Evolutionary conservation across 225 moss, liverwort and hornwort species (phyloP), one percentile per base, ranked within the genome.

Genomic region (Rhytidiadelphus loreus): DNA sequence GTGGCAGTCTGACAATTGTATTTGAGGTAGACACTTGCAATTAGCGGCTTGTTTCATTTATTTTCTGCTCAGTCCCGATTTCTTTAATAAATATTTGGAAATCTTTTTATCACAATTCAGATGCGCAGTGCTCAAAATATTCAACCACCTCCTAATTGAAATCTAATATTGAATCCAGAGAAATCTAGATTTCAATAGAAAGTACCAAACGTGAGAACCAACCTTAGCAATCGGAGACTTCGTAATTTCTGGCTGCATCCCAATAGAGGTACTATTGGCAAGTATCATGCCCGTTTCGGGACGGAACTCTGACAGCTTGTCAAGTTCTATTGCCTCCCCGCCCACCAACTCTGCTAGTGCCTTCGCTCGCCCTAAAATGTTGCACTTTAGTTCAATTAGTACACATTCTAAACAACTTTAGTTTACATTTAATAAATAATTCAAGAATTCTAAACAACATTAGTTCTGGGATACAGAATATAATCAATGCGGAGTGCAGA

Each of bases 181-280:
- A 69, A 41, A 53, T 83, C 25, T 37, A 81, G 53, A 69, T 89
- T 53, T 81, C 30, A 72, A 69, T 39, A 68, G 60, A 83, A 80
- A 79, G 57, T 39, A 81, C 21, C 29, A 88, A 80, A 86, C 41
- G n/a, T 66, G 55, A 58, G 57, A 80, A 69, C 83, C 68, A 66
- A 95, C 95, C 93, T 93, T 95, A 58, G 93, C 73, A 85, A 97
- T 88, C 60, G 97, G 97, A 81, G 93, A 93, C 63, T 91, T 91
- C 30, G 90, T 83, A 14, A 95, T 88, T 84, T 97, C 92, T 48
- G 98, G 98, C 62, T 93, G 90, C 98, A 97, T 99, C 64, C 98
- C 98, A 87, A 97, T 92, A 7, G 96, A 90, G 55, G 96, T 95
- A 76, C 96, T 93, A 74, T 99, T 99, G 58, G 98, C 98, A 60